Conservation (phyloP, 495 filamentous ascomycete genomes). For the Niebla homalea region DNA sequence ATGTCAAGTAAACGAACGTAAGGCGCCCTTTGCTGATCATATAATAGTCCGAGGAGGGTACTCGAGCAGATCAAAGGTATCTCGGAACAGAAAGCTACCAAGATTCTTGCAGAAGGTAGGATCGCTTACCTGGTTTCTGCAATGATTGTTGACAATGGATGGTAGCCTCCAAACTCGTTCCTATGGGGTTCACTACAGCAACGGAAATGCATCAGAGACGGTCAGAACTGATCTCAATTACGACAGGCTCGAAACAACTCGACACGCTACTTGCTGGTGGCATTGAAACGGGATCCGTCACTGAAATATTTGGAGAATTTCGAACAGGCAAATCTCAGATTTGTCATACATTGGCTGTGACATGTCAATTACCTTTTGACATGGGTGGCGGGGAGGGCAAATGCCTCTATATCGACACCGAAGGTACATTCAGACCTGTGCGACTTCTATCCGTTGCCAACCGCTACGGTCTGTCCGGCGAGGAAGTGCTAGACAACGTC, state of each 20-base stretch:
- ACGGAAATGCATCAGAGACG: conserved; percentile 97
- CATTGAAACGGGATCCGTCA: conserved; percentile 92
- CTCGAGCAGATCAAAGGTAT: conserved; percentile 95
- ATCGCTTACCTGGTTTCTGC: not conserved
- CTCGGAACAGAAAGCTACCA: conserved; percentile 87
- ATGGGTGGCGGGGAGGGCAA: conserved; percentile 99
- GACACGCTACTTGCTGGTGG: conserved; percentile 92
- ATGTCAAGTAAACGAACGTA: not conserved
- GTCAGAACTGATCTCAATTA: conserved; percentile 93
- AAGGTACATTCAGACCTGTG: conserved; percentile 92
- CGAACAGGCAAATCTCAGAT: conserved; percentile 96
- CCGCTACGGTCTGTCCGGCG: conserved; percentile 83
- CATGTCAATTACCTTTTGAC: conserved; percentile 92
- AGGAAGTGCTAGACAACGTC: conserved; percentile 96
- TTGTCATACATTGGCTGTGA: conserved; percentile 96
- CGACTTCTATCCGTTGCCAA: conserved; percentile 83
- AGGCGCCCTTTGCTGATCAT: not conserved
- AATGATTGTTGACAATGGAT: not conserved
- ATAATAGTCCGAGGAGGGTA: conserved; percentile 55
- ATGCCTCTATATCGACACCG: conserved; percentile 97
- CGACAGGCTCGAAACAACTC: conserved; percentile 91
- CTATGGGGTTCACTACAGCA: conserved; percentile 98
- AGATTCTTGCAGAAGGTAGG: conserved; percentile 81
- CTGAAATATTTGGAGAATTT: conserved; percentile 98
- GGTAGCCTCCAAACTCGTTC: conserved; percentile 82